Percentiles rank a stretch among this genome's conserved stretches.
These are phyloP conservation scores for Aspergillus panamensis DNA, from an alignment of 495 filamentous ascomycete species.

Conservation along the genomic window DNA sequence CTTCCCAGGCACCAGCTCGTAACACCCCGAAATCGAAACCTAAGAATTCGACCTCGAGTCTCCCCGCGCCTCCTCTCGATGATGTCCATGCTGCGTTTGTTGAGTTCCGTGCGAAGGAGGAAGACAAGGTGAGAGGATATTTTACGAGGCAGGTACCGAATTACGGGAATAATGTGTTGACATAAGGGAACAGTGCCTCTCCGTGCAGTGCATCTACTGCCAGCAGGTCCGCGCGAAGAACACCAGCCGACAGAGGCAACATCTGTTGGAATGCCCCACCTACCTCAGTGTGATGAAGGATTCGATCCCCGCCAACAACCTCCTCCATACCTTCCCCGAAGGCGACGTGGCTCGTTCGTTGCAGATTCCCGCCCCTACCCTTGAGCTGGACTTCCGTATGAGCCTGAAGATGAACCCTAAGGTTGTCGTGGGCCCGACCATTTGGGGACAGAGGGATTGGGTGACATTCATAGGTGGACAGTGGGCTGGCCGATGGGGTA, in stretches of 20 bases:
- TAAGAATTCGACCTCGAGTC: constrained; percentile 36
- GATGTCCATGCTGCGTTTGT: constrained; percentile 56
- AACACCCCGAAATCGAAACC: constrained; percentile 44
- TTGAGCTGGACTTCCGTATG: constrained; percentile 62
- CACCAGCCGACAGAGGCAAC: constrained; percentile 53
- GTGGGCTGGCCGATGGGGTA: constrained; percentile 59
- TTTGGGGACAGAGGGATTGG: constrained; percentile 57
- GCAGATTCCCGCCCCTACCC: constrained; percentile 52
- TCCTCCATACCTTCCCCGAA: constrained; percentile 55
- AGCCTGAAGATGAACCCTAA: constrained; percentile 58
- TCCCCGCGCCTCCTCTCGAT: constrained; percentile 47
- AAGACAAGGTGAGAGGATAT: constrained; percentile 48
- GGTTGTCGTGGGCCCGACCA: constrained; percentile 48
- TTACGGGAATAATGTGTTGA: neutral
- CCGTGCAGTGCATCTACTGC: constrained; percentile 57
- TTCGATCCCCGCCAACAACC: constrained; percentile 55
- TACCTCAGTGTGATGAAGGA: constrained; percentile 58
- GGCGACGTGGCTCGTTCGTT: constrained; percentile 50
- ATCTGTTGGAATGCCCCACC: constrained; percentile 52
- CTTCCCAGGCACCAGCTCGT: constrained; percentile 31
- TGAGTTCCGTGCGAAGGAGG: constrained; percentile 56
- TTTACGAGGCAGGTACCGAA: neutral
- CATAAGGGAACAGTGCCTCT: constrained; percentile 42
- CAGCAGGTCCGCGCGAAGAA: constrained; percentile 57
- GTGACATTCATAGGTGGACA: constrained; percentile 55